Base-by-base conservation (phyloP, 1,284 basidiomycete genomes). In the Sporisorium iseilematis-ciliati region DNA sequence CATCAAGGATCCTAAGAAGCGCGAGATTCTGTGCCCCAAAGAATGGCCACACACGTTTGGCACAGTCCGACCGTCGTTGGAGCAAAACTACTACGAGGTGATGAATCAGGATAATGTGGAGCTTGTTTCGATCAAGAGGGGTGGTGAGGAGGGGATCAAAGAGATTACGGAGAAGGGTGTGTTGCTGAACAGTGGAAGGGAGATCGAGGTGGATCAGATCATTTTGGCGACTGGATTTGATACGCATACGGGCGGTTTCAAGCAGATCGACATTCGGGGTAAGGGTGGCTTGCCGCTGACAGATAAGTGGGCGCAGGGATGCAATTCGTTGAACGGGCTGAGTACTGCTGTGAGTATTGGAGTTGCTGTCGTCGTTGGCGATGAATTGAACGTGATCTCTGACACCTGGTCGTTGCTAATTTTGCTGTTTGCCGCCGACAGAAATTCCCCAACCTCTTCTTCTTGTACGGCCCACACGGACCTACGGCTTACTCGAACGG, bases 101-200 rank as follows among this genome's bases (percentile, higher is more conserved):
- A 84, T 91, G 41, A 85, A 89, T 58, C 86, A 86, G 54, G 87
- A 88, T 6, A 91, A 91, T 76, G 88, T 91, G 31, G 84, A 84
- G 33, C 73, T 90, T 35, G 82, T 81, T 21, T 89, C 88, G 86
- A 87, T 87, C 33, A 77, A 72, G 57, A 56, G 72, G 2, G 66
- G 63, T 14, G 66, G 63, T 11, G 53, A 69, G 16, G 66, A 79
- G 38, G 80, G 80, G 10, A 89, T 89, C 76, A 85, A 86, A 23
- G 77, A 79, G 33, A 75, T 89, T 43, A 86, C 87, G 1, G 85
- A 87, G 60, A 85, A 87, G 23, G 89, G 88, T 0, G 81, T 90
- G 59, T 84, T 86, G 64, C 85, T 89, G 26, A 86, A 87, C 69
- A 88, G 86, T 4, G 90, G 89, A 23, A 40, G 63, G 7, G 60